These are phyloP conservation scores for Plenodomus tracheiphilus DNA, from an alignment of 2,329 filamentous ascomycete species.

Conservation along the genomic window DNA sequence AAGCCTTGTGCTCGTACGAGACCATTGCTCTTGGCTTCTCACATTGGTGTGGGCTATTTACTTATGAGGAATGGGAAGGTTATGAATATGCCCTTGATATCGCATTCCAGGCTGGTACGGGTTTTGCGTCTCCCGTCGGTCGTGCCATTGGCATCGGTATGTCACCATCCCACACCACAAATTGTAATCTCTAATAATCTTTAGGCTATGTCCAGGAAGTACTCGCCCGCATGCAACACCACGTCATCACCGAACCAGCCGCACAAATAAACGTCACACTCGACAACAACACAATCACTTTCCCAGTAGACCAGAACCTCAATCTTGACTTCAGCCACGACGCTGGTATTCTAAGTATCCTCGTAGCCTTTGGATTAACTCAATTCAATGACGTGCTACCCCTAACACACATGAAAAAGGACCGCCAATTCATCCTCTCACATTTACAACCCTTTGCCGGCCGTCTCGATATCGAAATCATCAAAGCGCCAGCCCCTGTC, in stretches of 20 bases:
- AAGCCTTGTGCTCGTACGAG: constrained; percentile 76
- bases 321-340: constrained; percentile 82
- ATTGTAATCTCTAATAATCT: constrained; percentile 1
- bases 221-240: constrained; percentile 69
- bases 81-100: constrained; percentile 75
- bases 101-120: constrained; percentile 63
- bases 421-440: constrained; percentile 65
- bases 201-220: constrained; percentile 66
- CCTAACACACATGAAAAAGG: constrained; percentile 57
- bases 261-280: constrained; percentile 66
- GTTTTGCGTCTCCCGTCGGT: constrained; percentile 67
- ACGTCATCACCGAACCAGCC: constrained; percentile 51
- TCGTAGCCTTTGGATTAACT: constrained; percentile 72
- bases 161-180: constrained; percentile 44
- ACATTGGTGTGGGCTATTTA: constrained; percentile 74
- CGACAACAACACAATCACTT: constrained; percentile 68
- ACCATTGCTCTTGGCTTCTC: constrained; percentile 77
- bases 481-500: constrained; percentile 67
- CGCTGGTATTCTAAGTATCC: constrained; percentile 70
- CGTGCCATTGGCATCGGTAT: constrained; percentile 70
- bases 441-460: constrained; percentile 73
- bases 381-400: constrained; percentile 68
- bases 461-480: constrained; percentile 73
- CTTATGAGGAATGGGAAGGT: constrained; percentile 71
- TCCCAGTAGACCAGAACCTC: constrained; percentile 72